These are phyloP conservation scores for Cymbopogon citratus DNA, from an alignment of 176 grass and related monocot genomes.

Conservation along the genomic window DNA sequence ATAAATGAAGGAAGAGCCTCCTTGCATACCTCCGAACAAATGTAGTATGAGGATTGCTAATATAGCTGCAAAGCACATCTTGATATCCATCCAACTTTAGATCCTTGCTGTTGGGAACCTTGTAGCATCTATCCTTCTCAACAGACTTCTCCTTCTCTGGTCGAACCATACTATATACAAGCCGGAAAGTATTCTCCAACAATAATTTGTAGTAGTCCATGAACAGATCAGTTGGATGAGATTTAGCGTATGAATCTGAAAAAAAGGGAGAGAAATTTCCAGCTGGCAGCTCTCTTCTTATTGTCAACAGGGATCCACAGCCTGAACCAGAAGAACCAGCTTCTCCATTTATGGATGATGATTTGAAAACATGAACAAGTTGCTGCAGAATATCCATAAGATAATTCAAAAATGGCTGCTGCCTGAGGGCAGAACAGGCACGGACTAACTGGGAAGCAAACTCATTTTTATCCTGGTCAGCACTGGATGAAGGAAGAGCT, in stretches of 20 bases:
- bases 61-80: constrained; percentile 96
- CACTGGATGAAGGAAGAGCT: constrained; percentile 38
- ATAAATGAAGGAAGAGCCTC: constrained; percentile 96
- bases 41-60: constrained; percentile 89
- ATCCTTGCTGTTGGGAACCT: constrained; percentile 65
- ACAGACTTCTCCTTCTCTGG: constrained; percentile 88
- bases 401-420: constrained; percentile 91
- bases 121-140: constrained; percentile 82
- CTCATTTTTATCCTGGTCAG: constrained; percentile 82
- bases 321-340: constrained; percentile 56
- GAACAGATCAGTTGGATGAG: constrained; percentile 89
- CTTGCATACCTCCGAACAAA: constrained; percentile 94
- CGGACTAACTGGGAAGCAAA: constrained; percentile 81
- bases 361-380: constrained; percentile 83
- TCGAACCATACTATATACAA: constrained; percentile 96
- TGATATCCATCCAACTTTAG: constrained; percentile 96
- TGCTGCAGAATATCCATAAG: constrained; percentile 97
- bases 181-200: constrained; percentile 86
- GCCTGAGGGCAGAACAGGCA: constrained; percentile 81
- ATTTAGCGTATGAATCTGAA: constrained; percentile 96
- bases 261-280: constrained; percentile 97
- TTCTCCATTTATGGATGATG: constrained; percentile 61
- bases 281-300: constrained; percentile 83
- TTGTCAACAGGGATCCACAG: constrained; percentile 82
- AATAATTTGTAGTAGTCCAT: constrained; percentile 84